Base-by-base conservation (phyloP, 2,329 filamentous ascomycete genomes). In the Scedosporium dehoogii region DNA sequence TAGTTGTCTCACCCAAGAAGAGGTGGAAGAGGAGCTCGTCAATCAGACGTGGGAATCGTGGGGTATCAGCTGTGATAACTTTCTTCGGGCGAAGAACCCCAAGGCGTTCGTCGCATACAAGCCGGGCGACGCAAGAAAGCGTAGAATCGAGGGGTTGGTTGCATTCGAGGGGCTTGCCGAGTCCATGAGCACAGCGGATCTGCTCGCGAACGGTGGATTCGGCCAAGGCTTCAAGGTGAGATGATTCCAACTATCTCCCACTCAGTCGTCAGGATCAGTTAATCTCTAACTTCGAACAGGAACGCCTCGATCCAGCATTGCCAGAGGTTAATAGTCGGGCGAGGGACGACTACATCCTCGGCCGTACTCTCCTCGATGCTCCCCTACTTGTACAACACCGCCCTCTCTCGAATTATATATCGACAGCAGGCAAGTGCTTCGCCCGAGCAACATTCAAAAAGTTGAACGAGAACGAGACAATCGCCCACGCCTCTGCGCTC, bases 11-110 rank as follows among this genome's bases (percentile, higher is more conserved):
- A 53, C 33, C 23, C 33, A 44, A 5, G 38, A 69, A 25, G 76
- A 79, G 25, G 76, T 77, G 12, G 83, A 89, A 64, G 81, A 87
- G 59, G 86, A 91, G 67, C 73, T 87, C 2, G 73, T 89, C 65
- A 78, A 81, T 53, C 85, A 92, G 71, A 74, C 80, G 1, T 89
- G 88, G 81, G 77, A 85, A 42, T 82, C 84, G 64, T 93, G 90
- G 87, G 75, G 78, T 21, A 72, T 92, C 33, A 85, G 87, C 68
- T 70, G 86, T 23, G 81, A 81, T 16, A 80, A 87, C 63, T 86
- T 85, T 76, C 76, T 78, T 5, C 62, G 70, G 1, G 66, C 67
- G 25, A 58, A 18, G 60, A 42, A 55, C 10, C 27, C 14, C 12
- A 18, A 27, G 23, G 38, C 75, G 16, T 73, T 91, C 1, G 72